A percentile compares a stretch with the other conserved stretches of the same genome.
phyloP scores from a whole-genome alignment of 257 asterid genomes.

The Pogostemon cablin region DNA sequence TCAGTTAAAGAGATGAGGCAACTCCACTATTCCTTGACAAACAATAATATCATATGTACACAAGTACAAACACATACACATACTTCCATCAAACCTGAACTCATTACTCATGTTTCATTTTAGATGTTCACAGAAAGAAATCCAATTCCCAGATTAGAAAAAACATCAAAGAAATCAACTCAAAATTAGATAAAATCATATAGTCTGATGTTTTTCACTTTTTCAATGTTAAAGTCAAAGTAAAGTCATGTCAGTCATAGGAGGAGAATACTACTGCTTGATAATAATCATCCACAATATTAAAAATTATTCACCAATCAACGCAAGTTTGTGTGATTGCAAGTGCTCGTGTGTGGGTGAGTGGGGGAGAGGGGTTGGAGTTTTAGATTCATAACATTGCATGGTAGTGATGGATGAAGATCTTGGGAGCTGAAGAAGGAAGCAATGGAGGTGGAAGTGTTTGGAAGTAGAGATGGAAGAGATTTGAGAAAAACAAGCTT shows the following conservation, averaged over 20 bases:
- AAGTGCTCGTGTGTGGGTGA: neutral
- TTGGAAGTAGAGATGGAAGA: no score
- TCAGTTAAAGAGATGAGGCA: constrained; percentile 5
- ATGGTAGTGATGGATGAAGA: no score
- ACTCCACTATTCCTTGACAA: neutral
- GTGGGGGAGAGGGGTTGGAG: neutral
- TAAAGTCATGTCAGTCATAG: neutral
- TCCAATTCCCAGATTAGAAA: neutral
- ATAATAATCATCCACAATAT: neutral
- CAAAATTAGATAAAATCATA: no score
- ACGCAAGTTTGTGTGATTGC: neutral
- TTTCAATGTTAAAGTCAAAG: neutral
- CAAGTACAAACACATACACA: neutral
- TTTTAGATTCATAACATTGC: no score
- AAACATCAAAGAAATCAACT: neutral
- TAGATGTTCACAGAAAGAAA: neutral
- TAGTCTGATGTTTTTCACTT: no score
- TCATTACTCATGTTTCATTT: neutral
- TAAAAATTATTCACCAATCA: neutral
- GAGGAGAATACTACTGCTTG: neutral
- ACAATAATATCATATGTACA: neutral
- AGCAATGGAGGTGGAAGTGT: no score
- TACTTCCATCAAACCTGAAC: neutral
- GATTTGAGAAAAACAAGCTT: no score
- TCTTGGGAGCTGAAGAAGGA: no score